Percentiles rank a stretch among this genome's conserved stretches.
These are phyloP conservation scores for Pouteria glomerata DNA, from an alignment of 148 eudicot genomes.

Conservation along the genomic window DNA sequence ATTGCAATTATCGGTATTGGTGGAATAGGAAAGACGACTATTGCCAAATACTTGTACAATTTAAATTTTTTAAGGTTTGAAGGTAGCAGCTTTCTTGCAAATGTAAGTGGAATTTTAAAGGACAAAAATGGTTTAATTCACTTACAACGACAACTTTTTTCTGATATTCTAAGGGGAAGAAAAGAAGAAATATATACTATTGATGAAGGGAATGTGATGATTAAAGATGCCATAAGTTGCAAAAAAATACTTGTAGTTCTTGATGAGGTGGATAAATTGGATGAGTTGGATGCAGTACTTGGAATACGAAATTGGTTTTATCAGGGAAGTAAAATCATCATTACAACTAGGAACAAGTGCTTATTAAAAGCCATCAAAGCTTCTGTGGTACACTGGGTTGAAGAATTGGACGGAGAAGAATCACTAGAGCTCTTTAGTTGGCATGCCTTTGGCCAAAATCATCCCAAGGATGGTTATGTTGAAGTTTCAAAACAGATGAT, in stretches of 20 bases:
- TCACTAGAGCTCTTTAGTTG: too few relatives aligned
- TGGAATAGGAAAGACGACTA: conserved; percentile 1
- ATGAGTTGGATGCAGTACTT: neutral
- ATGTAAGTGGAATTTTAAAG: neutral
- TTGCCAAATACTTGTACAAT: neutral
- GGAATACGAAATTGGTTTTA: neutral
- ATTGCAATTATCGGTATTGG: neutral
- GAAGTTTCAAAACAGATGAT: neutral
- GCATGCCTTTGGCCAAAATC: too few relatives aligned
- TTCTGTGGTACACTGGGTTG: neutral
- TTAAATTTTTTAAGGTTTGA: neutral
- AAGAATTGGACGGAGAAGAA: neutral
- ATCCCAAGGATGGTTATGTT: neutral
- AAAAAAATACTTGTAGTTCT: neutral
- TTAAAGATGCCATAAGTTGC: neutral
- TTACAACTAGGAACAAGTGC: neutral
- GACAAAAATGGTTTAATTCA: neutral
- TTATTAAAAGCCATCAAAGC: neutral
- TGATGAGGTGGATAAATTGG: neutral
- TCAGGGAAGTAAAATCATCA: neutral
- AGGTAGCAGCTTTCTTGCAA: neutral
- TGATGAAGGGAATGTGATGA: neutral
- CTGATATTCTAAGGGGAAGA: neutral
- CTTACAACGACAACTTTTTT: neutral
- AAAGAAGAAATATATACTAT: neutral